Percentiles rank a stretch among this genome's conserved stretches.
These are phyloP conservation scores for Entelexis sorbosivorans DNA, from an alignment of 1,139 yeast species.

Conservation along the genomic window DNA sequence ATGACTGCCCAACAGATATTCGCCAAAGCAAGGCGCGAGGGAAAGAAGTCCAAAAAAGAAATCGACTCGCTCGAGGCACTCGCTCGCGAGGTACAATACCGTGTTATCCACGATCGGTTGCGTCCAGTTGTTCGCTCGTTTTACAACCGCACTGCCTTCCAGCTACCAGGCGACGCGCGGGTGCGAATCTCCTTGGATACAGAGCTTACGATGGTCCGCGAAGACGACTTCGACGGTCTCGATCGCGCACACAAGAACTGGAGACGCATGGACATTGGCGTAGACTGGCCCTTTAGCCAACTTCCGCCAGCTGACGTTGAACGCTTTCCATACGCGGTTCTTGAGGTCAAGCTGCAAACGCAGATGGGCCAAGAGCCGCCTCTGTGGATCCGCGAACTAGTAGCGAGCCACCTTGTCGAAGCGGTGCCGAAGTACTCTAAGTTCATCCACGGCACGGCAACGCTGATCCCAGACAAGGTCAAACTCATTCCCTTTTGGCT, in stretches of 20 bases:
- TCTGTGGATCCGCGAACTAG: conserved; percentile 87
- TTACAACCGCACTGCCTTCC: conserved; percentile 96
- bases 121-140: conserved; percentile 94
- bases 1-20: conserved; percentile 83
- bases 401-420: conserved; percentile 84
- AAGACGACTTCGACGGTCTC: conserved; percentile 86
- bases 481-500: conserved; percentile 88
- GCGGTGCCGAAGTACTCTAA: conserved; percentile 97
- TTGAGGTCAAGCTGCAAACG: conserved; percentile 93
- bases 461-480: conserved; percentile 71
- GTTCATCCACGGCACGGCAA: conserved; percentile 91
- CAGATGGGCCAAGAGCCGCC: conserved; percentile 99
- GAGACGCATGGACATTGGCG: conserved; percentile 98
- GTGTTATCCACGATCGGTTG: conserved; percentile 67
- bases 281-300: conserved; percentile 87
- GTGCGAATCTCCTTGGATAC: conserved; percentile 96
- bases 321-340: conserved; percentile 91
- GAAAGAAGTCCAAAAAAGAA: conserved; percentile 75
- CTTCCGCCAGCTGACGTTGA: conserved; percentile 74
- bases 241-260: conserved; percentile 88
- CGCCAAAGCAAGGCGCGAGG: conserved; percentile 85
- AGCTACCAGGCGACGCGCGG: conserved; percentile 96
- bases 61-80: conserved; percentile 84
- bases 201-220: conserved; percentile 89
- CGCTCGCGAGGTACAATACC: conserved; percentile 86